phyloP scores from a whole-genome alignment of 805 yeast species.

The Candida railenensis region DNA sequence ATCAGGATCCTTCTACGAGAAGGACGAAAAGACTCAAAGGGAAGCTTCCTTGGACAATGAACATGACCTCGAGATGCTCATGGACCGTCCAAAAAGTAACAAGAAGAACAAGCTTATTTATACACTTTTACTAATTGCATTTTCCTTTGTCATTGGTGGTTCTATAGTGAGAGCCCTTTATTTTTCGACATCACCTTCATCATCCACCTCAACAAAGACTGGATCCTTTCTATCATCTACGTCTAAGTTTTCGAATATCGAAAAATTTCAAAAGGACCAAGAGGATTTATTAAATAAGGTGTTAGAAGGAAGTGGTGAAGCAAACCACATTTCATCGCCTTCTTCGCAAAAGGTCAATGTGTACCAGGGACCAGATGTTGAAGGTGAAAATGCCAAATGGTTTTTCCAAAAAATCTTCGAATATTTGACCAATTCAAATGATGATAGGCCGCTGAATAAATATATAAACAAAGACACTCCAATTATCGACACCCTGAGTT shows the following conservation, averaged over 20 bases:
- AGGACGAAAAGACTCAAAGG: neutral
- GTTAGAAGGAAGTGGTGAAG: neutral
- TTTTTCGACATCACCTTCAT: neutral
- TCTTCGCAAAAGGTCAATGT: neutral
- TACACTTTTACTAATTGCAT: neutral
- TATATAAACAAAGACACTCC: neutral
- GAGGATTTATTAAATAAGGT: neutral
- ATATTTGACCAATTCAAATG: neutral
- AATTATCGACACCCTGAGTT: neutral
- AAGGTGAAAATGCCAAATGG: neutral
- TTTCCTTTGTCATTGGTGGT: neutral
- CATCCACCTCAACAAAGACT: neutral
- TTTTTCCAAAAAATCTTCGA: neutral
- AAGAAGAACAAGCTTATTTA: neutral
- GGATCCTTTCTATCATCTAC: neutral
- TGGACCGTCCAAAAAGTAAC: neutral
- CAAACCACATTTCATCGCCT: neutral
- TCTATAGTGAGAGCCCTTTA: neutral
- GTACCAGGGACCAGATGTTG: neutral
- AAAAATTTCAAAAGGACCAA: constrained; percentile 2
- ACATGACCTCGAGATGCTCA: constrained; percentile 1
- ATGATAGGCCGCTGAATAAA: neutral
- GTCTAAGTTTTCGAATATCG: neutral
- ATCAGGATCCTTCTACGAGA: constrained; percentile 5
- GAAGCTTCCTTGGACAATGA: neutral